Percentiles rank a stretch among this genome's conserved stretches.
These are phyloP conservation scores for Aspergillus cejpii DNA, from an alignment of 2,329 filamentous ascomycete genomes.

Conservation along the genomic window DNA sequence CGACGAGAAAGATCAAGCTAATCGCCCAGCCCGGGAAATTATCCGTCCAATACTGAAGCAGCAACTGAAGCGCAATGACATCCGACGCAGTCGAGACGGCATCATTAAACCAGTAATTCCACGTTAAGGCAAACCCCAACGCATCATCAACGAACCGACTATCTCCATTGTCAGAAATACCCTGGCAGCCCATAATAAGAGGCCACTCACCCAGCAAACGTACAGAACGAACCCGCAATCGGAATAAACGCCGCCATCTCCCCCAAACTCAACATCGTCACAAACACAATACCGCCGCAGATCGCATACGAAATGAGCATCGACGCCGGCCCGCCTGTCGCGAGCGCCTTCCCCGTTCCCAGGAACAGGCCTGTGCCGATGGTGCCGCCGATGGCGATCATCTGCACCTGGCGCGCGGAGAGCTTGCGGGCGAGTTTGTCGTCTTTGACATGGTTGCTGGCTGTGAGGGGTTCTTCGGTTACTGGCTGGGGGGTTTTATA, in stretches of 20 bases:
- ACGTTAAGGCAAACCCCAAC: conserved; percentile 41
- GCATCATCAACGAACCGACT: conserved; percentile 43
- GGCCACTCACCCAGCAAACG: conserved; percentile 45
- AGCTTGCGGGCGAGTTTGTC: conserved; percentile 51
- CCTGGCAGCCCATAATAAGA: neutral
- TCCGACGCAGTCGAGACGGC: conserved; percentile 56
- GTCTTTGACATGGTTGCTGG: conserved; percentile 25
- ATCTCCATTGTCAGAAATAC: neutral
- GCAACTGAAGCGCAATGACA: conserved; percentile 52
- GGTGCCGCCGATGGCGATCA: conserved; percentile 53
- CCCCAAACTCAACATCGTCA: conserved; percentile 54
- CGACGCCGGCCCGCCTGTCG: conserved; percentile 54
- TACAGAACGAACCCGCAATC: conserved; percentile 51
- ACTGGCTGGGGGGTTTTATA: conserved; percentile 12
- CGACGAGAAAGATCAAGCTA: conserved; percentile 55
- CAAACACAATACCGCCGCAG: conserved; percentile 52
- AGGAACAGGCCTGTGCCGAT: conserved; percentile 55
- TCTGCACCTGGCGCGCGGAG: conserved; percentile 58
- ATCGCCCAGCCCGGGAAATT: conserved; percentile 58
- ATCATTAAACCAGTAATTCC: conserved; percentile 59
- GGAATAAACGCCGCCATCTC: conserved; percentile 57
- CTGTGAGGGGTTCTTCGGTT: conserved; percentile 9
- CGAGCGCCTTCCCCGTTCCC: conserved; percentile 55
- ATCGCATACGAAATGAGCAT: conserved; percentile 54
- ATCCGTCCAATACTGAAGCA: conserved; percentile 57